Evolutionary conservation across 768 basidiomycete genomes (phyloP), one percentile per base, ranked within the genome.

Genomic region (Dentipellis sp.): DNA sequence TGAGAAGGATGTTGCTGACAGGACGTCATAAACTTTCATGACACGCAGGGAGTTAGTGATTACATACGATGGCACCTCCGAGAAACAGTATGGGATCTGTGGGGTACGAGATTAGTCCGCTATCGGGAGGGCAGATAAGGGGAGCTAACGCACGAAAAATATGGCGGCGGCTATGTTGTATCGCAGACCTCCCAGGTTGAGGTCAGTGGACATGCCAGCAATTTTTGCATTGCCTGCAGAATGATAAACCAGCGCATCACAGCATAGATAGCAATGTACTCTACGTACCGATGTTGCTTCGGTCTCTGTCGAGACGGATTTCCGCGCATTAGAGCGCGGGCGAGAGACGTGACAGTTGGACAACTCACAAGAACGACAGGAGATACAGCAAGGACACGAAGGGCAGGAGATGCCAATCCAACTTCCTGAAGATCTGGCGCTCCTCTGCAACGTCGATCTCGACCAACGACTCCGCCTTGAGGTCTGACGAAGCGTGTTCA

Each of bases 181-280:
- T 37, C 58, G 62, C 29, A 71, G 62, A 1, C 72, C 71, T 11
- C 63, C 55, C 21, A 73, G 67, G 19, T 70, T 23, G 47, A 73
- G 60, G 56, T 77, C 74, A 1, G 53, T 59, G 14, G 69, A 64
- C 75, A 78, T 71, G 16, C 76, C 76, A 8, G 77, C 77, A 22
- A 80, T 70, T 64, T 66, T 67, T 37, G 62, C 62, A 61, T 61
- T 61, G 19, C 54, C 62, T 62, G 48, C 10, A 49, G 22, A 14
- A n/a, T 12, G 10, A 1, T n/a, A 2, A 16, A 38, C 16, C 19
- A 38, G 19, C 11, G 38, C 35, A 14, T 22, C 3, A 10, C 21
- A 16, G 4, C 19, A 29, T 29, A 29, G 29, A 29, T 29, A 29
- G 29, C 29, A 6, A 29, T 29, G 29, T 29, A 29, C 10, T 55